Percentiles rank a stretch among this genome's conserved stretches.
Evolutionary conservation across 1,284 basidiomycete species (phyloP).

Genomic region (Malassezia brasiliensis): DNA sequence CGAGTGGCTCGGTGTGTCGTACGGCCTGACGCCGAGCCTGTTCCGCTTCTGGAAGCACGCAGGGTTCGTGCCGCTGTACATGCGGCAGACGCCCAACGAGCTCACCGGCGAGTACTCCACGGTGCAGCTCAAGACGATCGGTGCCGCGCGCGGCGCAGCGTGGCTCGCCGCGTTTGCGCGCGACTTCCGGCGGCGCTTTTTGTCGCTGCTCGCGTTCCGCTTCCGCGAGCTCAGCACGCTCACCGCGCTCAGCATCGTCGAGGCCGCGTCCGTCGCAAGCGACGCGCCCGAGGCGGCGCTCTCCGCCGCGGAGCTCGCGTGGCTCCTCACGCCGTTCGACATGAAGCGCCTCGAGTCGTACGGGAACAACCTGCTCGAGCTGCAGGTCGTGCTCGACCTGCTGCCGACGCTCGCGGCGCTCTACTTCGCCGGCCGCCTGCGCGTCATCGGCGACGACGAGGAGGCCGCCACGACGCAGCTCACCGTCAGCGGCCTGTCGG

Average conservation of each 20-base stretch:
- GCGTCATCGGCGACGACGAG: constrained; percentile 22
- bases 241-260: constrained; percentile 75
- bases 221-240: constrained; percentile 87
- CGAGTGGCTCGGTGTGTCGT: constrained; percentile 93
- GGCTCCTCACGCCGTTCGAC: constrained; percentile 79
- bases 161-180: constrained; percentile 86
- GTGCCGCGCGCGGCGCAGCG: constrained; percentile 48
- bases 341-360: constrained; percentile 92
- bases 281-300: constrained; percentile 13
- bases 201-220: constrained; percentile 79
- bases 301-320: constrained; percentile 61
- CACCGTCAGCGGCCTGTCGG: constrained; percentile 33
- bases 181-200: constrained; percentile 87
- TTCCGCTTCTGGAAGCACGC: constrained; percentile 94
- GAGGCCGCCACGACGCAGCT: constrained; percentile 16
- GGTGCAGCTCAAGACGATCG: constrained; percentile 66
- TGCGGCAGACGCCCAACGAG: constrained; percentile 86
- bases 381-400: constrained; percentile 87
- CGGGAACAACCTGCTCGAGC: constrained; percentile 89
- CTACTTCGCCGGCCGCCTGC: constrained; percentile 62
- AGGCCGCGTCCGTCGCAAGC: constrained; percentile 56
- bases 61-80: constrained; percentile 80
- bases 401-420: constrained; percentile 68
- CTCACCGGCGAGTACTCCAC: constrained; percentile 94
- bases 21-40: constrained; percentile 79